phyloP scores from a whole-genome alignment of 108 stramenopile genomes.

The Nitzschia inconspicua region DNA sequence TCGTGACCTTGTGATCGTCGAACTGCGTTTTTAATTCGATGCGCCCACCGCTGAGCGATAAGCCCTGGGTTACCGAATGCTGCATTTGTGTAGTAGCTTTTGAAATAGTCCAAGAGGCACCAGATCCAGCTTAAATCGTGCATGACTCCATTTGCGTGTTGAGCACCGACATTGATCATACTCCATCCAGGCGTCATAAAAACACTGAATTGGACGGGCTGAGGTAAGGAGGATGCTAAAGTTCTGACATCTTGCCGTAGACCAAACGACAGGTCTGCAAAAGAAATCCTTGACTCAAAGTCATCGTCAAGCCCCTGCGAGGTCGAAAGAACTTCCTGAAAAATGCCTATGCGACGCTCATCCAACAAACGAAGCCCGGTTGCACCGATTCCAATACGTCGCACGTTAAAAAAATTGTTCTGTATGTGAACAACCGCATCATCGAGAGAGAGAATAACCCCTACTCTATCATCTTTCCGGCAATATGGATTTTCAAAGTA shows the following conservation, averaged over 20 bases:
- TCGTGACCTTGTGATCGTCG: constrained; percentile 14
- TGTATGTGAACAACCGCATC: constrained; percentile 36
- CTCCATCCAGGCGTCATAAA: constrained; percentile 75
- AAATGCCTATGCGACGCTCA: constrained; percentile 19
- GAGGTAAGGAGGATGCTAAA: constrained; percentile 29
- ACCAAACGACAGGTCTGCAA: constrained; percentile 70
- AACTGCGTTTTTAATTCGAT: constrained; percentile 32
- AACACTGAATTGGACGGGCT: constrained; percentile 66
- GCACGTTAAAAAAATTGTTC: constrained; percentile 35
- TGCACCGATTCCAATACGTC: constrained; percentile 33
- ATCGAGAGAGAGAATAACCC: constrained; percentile 30
- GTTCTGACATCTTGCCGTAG: constrained; percentile 51
- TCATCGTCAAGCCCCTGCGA: background rate
- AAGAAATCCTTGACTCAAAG: constrained; percentile 9
- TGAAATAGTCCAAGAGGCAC: constrained; percentile 74
- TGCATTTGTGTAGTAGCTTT: constrained; percentile 52
- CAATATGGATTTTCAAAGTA: constrained; percentile 27
- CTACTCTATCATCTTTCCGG: constrained; percentile 21
- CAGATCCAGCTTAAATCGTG: constrained; percentile 63
- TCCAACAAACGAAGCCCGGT: constrained; percentile 40
- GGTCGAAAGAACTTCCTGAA: constrained; percentile 15
- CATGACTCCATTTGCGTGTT: constrained; percentile 41
- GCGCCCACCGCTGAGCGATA: constrained; percentile 38
- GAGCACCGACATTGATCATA: constrained; percentile 74
- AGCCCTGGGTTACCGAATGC: constrained; percentile 67